Evolutionary conservation across 331 rosid species (phyloP).

Genomic region (Cydonia oblonga): DNA sequence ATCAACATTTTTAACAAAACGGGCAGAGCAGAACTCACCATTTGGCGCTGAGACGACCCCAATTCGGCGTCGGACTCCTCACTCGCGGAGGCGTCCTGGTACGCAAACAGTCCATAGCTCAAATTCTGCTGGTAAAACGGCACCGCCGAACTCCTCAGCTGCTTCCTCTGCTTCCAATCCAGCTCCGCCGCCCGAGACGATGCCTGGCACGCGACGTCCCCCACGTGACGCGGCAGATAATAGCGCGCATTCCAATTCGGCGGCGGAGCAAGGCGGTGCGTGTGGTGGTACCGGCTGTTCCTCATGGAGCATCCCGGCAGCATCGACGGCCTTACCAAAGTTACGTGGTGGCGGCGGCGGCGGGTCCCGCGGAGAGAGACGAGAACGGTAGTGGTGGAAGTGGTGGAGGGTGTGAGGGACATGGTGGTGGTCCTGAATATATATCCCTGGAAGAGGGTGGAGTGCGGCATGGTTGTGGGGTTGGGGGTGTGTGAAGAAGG

Average conservation of each 20-base stretch:
- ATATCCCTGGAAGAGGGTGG: slow-evolving; percentile 37
- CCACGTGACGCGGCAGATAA: neutral
- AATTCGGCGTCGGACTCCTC: slow-evolving; percentile 63
- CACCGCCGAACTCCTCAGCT: slow-evolving; percentile 19
- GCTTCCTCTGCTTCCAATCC: slow-evolving; percentile 17
- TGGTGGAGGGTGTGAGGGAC: slow-evolving; percentile 21
- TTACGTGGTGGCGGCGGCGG: neutral
- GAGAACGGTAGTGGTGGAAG: neutral
- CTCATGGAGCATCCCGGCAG: slow-evolving; percentile 4
- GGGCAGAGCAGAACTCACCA: slow-evolving; percentile 23
- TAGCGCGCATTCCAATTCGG: slow-evolving; percentile 1
- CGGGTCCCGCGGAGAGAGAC: neutral
- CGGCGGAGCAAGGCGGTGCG: neutral
- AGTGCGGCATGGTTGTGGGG: slow-evolving; percentile 29
- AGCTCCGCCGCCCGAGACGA: slow-evolving; percentile 19
- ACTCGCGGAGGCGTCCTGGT: slow-evolving; percentile 37
- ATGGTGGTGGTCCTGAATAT: slow-evolving; percentile 22
- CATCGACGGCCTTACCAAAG: slow-evolving; percentile 6
- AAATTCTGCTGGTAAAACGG: slow-evolving; percentile 49
- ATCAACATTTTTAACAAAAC: neutral
- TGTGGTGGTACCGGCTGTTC: neutral
- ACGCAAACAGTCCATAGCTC: slow-evolving; percentile 62
- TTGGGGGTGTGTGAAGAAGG: neutral
- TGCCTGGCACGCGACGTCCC: slow-evolving; percentile 11
- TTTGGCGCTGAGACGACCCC: slow-evolving; percentile 34